Percentiles rank a stretch among this genome's conserved stretches.
Conservation (phyloP, 139 green algal species). For the Asterochloris sp. region DNA sequence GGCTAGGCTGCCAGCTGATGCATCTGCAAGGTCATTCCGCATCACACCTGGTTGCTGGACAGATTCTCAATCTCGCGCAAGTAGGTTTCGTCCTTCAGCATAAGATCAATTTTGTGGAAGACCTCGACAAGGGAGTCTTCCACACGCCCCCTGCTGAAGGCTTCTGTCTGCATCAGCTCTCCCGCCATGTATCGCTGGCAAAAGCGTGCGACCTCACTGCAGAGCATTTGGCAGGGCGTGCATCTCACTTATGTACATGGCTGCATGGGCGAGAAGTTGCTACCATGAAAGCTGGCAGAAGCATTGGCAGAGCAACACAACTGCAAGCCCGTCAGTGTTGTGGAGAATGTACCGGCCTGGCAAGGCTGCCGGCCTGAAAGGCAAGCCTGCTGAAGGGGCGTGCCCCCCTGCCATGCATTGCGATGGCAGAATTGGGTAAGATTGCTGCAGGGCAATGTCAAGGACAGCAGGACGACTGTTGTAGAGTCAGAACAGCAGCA, state of each 20-base stretch:
- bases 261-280: no score
- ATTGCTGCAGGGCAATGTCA: no score
- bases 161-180: conserved; percentile 61
- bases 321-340: not conserved
- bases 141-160: conserved; percentile 54
- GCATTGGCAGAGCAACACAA: not conserved
- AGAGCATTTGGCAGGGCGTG: not conserved
- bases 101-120: conserved; percentile 78
- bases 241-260: no score
- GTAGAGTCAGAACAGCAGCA: no score
- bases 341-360: not conserved
- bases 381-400: not conserved
- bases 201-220: conserved; percentile 83
- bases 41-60: not conserved
- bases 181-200: conserved; percentile 70
- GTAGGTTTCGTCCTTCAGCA: conserved; percentile 60
- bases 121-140: conserved; percentile 61
- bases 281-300: no score
- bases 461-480: no score
- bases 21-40: not conserved
- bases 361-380: not conserved
- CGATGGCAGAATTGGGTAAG: no score
- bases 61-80: not conserved
- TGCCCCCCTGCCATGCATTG: no score
- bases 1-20: not conserved